Evolutionary conservation across 2,329 filamentous ascomycete species (phyloP).

Genomic region (Thielaviopsis punctulata): DNA sequence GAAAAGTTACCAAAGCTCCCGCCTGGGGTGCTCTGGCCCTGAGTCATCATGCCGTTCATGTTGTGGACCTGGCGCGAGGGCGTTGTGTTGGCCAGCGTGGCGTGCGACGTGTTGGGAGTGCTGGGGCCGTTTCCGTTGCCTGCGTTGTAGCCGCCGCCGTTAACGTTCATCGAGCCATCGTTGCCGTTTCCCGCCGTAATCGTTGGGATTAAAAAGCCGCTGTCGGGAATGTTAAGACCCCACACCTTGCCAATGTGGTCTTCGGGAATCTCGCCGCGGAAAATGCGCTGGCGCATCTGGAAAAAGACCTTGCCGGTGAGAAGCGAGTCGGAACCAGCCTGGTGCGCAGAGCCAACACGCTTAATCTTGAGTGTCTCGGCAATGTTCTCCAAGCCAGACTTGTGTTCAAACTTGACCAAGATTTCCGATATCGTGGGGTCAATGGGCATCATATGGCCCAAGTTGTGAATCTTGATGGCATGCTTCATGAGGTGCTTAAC

Average conservation of each 20-base stretch:
- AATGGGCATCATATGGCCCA: slow-evolving; percentile 42
- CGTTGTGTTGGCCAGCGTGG: slow-evolving; percentile 24
- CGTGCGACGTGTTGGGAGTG: slow-evolving; percentile 51
- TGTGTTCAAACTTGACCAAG: slow-evolving; percentile 70
- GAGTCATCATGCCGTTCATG: slow-evolving; percentile 38
- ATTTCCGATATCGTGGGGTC: slow-evolving; percentile 54
- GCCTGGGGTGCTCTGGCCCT: slow-evolving; percentile 61
- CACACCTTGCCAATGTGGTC: slow-evolving; percentile 84
- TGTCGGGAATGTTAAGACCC: slow-evolving; percentile 63
- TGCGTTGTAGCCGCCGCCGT: slow-evolving; percentile 18
- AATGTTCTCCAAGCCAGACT: slow-evolving; percentile 83
- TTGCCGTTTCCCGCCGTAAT: slow-evolving; percentile 22
- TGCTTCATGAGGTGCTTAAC: slow-evolving; percentile 96
- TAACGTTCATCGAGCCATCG: slow-evolving; percentile 18
- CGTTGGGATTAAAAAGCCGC: slow-evolving; percentile 7
- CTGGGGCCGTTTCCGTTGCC: slow-evolving; percentile 38
- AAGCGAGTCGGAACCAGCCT: slow-evolving; percentile 83
- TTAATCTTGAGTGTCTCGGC: slow-evolving; percentile 86
- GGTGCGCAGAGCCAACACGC: slow-evolving; percentile 72
- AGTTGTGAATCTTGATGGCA: slow-evolving; percentile 52
- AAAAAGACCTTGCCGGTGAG: slow-evolving; percentile 92
- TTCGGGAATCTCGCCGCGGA: slow-evolving; percentile 62
- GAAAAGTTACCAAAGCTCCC: slow-evolving; percentile 61
- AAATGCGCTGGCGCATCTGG: slow-evolving; percentile 76
- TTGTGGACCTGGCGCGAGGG: slow-evolving; percentile 26